These are phyloP conservation scores for Melanopsichium pennsylvanicum DNA, from an alignment of 1,284 basidiomycete genomes.

Conservation along the genomic window DNA sequence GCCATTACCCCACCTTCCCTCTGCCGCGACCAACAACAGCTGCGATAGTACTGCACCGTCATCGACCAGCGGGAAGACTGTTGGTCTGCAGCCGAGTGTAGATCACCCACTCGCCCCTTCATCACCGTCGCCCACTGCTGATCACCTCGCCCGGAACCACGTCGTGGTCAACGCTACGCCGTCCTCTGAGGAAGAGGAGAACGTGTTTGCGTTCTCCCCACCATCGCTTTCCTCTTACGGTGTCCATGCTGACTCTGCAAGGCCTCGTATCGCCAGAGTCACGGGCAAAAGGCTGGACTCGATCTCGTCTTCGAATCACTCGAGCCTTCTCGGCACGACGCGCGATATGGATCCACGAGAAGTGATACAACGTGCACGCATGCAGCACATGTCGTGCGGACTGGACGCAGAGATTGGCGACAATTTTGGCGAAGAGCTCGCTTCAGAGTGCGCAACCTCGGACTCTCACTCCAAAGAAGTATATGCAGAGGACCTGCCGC, in stretches of 20 bases:
- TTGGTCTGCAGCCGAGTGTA: constrained; percentile 5
- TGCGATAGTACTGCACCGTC: neutral
- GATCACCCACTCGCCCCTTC: constrained; percentile 13
- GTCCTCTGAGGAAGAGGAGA: constrained; percentile 14
- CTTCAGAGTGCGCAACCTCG: neutral
- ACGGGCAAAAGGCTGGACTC: constrained; percentile 5
- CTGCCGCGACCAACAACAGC: neutral
- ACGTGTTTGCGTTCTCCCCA: constrained; percentile 34
- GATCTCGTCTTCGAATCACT: constrained; percentile 25
- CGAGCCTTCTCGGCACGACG: too few relatives aligned
- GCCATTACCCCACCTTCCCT: constrained; percentile 12
- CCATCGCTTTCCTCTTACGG: constrained; percentile 20
- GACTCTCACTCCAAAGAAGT: neutral
- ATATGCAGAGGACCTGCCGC: constrained; percentile 34
- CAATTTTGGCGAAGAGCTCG: constrained; percentile 2
- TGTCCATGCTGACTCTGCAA: neutral
- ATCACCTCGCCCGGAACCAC: neutral
- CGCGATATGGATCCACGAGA: constrained; percentile 27
- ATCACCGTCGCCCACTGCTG: neutral
- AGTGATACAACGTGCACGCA: constrained; percentile 24
- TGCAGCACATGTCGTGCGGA: constrained; percentile 17
- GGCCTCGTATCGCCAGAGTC: neutral
- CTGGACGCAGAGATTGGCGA: constrained; percentile 31
- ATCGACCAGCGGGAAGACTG: constrained; percentile 2
- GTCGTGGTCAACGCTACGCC: neutral